Evolutionary conservation across 2,329 filamentous ascomycete species (phyloP), one percentile per base, ranked within the genome.

Genomic region (Aspergillus calidoustus): DNA sequence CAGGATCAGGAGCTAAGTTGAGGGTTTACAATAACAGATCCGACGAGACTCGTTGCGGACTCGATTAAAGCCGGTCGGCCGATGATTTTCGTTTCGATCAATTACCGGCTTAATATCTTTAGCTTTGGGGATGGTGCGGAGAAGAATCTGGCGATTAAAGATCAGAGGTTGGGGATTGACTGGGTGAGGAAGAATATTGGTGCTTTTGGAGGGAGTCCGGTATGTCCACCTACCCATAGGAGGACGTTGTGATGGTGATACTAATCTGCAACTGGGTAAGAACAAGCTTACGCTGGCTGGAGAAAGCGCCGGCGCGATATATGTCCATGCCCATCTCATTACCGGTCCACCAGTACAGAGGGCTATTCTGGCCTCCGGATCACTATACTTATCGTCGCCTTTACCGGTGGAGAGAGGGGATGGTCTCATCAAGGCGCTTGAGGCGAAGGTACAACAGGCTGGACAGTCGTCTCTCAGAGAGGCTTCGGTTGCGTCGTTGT

Each of bases 271-370:
- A 46, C 23, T 52, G 5, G 13, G 22, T 11, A 51, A 81, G 77
- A 23, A 71, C 2, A 75, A 75, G 23, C 74, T 83, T 7, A 82
- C 80, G 0, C 57, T 83, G 2, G 75, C 75, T 0, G 81, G 81
- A 4, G 80, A 83, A 62, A 83, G 80, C 49, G 81, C 81, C 0
- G 81, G 81, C 0, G 81, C 77, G 3, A 72, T 82, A 1, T 82
- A 81, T 25, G 73, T 71, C 4, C 81, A 83, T 64, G 80, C 79
- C 1, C 80, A 79, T 67, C 44, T 78, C 15, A 71, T 76, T 22
- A 70, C 71, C 1, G 73, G 74, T 3, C 72, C 69, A 2, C 71
- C 68, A 1, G 66, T 78, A 0, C 73, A 68, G 31, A 72, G 77
- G 48, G 76, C 70, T 4, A 71, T 81, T 4, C 55, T 82, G 7